Percentiles rank a stretch among this genome's conserved stretches.
Conservation (phyloP, 495 filamentous ascomycete species). For the Podospora fimiseda region DNA sequence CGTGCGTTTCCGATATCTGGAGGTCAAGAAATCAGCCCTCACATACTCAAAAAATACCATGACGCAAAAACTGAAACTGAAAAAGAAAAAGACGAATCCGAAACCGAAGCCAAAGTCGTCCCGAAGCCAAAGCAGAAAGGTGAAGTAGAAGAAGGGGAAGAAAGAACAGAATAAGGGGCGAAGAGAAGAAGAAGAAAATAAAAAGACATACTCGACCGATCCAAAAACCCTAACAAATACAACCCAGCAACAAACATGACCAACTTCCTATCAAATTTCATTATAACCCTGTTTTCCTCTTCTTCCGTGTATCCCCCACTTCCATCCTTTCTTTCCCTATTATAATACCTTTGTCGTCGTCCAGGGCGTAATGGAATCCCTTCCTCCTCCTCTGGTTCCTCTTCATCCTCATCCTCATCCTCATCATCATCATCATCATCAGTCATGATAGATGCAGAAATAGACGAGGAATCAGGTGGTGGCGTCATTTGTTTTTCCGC, state of each 20-base stretch:
- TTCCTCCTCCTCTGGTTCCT: conserved; percentile 2
- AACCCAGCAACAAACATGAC: conserved; percentile 75
- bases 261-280: conserved; percentile 66
- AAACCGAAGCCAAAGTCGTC: too few relatives aligned
- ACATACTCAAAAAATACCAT: too few relatives aligned
- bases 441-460: background rate
- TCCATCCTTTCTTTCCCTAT: too few relatives aligned
- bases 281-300: conserved; percentile 66
- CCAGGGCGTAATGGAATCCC: background rate
- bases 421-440: conserved; percentile 16
- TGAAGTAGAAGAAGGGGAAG: background rate
- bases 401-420: background rate
- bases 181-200: background rate
- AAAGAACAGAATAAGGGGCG: background rate
- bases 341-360: conserved; percentile 1
- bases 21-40: too few relatives aligned
- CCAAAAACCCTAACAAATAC: conserved; percentile 76
- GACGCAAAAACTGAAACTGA: too few relatives aligned
- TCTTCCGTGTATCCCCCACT: conserved; percentile 74
- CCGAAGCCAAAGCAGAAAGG: too few relatives aligned
- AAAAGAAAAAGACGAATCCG: background rate
- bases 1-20: conserved; percentile 75
- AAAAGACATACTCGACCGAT: conserved; percentile 60
- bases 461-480: background rate
- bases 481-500: background rate